Percentiles rank a stretch among this genome's conserved stretches.
Conservation (phyloP, 805 yeast species). For the Hanseniaspora pseudoguilliermondii region DNA sequence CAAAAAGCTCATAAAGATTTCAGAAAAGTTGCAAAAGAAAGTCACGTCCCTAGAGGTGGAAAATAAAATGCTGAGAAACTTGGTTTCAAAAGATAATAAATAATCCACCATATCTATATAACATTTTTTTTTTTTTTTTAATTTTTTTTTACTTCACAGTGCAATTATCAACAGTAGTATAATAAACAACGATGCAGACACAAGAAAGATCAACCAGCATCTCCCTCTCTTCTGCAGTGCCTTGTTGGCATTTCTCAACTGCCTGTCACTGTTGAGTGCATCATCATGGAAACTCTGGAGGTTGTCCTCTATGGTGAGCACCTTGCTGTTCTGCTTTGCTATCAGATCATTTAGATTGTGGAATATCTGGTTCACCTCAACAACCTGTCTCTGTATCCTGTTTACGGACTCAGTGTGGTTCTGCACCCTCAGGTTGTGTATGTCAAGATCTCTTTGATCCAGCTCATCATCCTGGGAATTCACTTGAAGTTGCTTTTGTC, state of each 20-base stretch:
- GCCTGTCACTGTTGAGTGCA: slow-evolving; percentile 57
- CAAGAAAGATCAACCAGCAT: slow-evolving; percentile 59
- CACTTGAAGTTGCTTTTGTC: slow-evolving; percentile 24
- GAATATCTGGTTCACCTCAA: slow-evolving; percentile 75
- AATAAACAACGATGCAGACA: slow-evolving; percentile 45
- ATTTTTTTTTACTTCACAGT: slow-evolving; percentile 18
- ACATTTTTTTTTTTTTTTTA: slow-evolving; percentile 26
- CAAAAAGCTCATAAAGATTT: slow-evolving; percentile 56
- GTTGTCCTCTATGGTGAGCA: slow-evolving; percentile 76
- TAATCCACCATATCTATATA: slow-evolving; percentile 43
- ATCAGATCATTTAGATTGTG: slow-evolving; percentile 69
- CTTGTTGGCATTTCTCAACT: slow-evolving; percentile 59
- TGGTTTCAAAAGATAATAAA: slow-evolving; percentile 70
- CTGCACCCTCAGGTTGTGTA: slow-evolving; percentile 50
- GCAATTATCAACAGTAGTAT: slow-evolving; percentile 47
- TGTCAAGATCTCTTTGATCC: slow-evolving; percentile 43
- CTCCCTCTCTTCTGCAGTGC: slow-evolving; percentile 57
- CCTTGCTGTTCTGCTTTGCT: slow-evolving; percentile 69
- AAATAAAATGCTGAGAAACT: slow-evolving; percentile 66
- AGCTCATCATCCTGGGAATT: slow-evolving; percentile 25
- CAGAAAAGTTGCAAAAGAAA: slow-evolving; percentile 53
- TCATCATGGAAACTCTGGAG: slow-evolving; percentile 49
- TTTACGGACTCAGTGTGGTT: slow-evolving; percentile 64
- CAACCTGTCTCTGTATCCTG: slow-evolving; percentile 63
- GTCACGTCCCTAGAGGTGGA: slow-evolving; percentile 87